A percentile compares a stretch with the other conserved stretches of the same genome.
Evolutionary conservation across 176 grass and related monocot species (phyloP).

Genomic region (Lolium perenne): DNA sequence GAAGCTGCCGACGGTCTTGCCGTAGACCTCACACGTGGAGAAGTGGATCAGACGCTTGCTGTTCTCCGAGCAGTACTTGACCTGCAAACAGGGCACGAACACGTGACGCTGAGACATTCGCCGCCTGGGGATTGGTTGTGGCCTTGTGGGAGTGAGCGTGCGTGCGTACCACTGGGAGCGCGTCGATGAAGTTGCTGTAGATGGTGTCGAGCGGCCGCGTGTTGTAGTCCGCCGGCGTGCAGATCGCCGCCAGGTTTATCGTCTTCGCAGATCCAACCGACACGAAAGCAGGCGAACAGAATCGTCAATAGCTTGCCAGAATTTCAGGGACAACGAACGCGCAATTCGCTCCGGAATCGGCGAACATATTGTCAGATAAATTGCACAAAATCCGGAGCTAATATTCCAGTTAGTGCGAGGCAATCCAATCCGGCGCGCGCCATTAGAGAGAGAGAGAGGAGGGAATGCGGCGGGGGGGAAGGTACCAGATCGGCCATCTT

Average conservation of each 20-base stretch:
- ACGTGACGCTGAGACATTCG: not conserved
- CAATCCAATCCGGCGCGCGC: not conserved
- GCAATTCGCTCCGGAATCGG: not conserved
- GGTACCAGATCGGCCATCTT: slow-evolving; percentile 92
- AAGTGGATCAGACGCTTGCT: slow-evolving; percentile 96
- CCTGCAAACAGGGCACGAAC: slow-evolving; percentile 45
- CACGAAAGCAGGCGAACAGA: not conserved
- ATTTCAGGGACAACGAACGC: not conserved
- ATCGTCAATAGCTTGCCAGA: slow-evolving; percentile 27
- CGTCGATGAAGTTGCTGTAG: slow-evolving; percentile 99
- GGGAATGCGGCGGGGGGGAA: not conserved
- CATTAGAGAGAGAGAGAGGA: not conserved
- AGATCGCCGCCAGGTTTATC: slow-evolving; percentile 96
- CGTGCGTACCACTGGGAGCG: slow-evolving; percentile 76
- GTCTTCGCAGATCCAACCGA: slow-evolving; percentile 62
- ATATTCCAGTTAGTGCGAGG: not conserved
- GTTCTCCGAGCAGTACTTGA: slow-evolving; percentile 98
- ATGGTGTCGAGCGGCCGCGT: slow-evolving; percentile 95
- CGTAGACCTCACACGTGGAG: slow-evolving; percentile 99
- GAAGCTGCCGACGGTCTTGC: slow-evolving; percentile 96
- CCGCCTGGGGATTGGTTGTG: too few relatives aligned
- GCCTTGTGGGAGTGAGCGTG: too few relatives aligned
- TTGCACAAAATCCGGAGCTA: not conserved
- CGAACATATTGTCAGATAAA: not conserved
- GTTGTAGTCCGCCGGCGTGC: slow-evolving; percentile 98